Evolutionary conservation across 345 rosid genomes (phyloP).

Genomic region (Eutrema yunnanense): DNA sequence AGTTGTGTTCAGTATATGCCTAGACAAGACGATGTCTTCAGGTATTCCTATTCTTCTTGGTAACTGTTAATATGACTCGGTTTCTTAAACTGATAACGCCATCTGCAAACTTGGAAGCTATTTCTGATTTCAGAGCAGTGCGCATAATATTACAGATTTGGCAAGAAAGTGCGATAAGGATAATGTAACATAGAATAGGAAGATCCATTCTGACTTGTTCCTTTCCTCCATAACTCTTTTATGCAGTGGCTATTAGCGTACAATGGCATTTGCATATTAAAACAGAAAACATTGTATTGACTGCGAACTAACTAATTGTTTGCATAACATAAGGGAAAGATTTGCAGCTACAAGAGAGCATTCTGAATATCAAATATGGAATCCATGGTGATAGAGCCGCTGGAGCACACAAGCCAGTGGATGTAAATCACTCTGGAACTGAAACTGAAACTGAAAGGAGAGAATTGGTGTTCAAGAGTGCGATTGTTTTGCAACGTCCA

Average conservation of each 20-base stretch:
- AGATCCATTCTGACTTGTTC: background rate
- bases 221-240: background rate
- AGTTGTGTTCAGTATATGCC: conserved; percentile 64
- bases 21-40: conserved; percentile 42
- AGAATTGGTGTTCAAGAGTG: conserved; percentile 76
- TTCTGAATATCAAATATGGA: conserved; percentile 70
- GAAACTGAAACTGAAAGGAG: conserved; percentile 36
- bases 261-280: background rate
- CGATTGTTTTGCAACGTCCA: conserved; percentile 72
- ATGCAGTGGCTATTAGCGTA: background rate
- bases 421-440: conserved; percentile 30
- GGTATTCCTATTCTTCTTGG: conserved; percentile 37
- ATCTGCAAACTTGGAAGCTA: conserved; percentile 5
- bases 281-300: background rate
- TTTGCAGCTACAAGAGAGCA: conserved; percentile 45
- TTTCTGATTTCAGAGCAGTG: background rate
- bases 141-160: background rate
- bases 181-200: background rate
- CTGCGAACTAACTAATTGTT: conserved; percentile 13
- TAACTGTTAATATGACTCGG: background rate
- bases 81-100: background rate
- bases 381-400: conserved; percentile 66
- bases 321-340: conserved; percentile 42
- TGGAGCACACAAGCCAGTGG: conserved; percentile 88
- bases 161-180: background rate